A percentile compares a stretch with the other conserved stretches of the same genome.
phyloP scores from a whole-genome alignment of 169 alveolate genomes.

The Eimeria sp. region DNA sequence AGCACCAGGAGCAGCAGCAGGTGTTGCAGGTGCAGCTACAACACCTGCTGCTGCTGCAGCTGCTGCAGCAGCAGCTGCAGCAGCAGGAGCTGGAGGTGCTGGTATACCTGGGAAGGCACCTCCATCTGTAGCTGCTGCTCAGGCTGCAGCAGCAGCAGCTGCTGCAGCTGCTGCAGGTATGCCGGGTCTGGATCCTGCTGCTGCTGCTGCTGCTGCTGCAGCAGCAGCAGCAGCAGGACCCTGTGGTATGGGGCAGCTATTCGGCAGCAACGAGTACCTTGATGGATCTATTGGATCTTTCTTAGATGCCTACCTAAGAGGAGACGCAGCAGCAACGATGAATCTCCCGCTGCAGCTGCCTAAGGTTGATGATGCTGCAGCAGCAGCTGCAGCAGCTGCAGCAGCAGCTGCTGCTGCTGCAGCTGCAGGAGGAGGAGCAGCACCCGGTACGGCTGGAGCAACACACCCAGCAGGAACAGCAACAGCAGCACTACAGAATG shows the following conservation, averaged over 20 bases:
- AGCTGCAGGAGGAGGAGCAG: background rate
- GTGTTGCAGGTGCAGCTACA: too few species aligned
- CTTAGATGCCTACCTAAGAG: constrained; percentile 1
- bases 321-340: background rate
- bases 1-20: background rate
- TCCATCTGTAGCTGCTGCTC: too few species aligned
- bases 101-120: background rate
- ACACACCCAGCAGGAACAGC: too few species aligned
- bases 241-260: background rate
- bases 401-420: constrained; percentile 36
- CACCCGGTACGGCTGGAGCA: too few species aligned
- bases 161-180: too few species aligned
- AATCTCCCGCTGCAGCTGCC: background rate
- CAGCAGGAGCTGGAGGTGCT: background rate
- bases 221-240: too few species aligned
- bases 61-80: constrained; percentile 33
- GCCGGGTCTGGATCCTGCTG: too few species aligned
- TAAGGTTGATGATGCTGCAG: background rate
- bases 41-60: too few species aligned
- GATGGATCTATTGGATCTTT: background rate
- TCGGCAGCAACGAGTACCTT: background rate
- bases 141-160: too few species aligned
- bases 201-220: too few species aligned
- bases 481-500: too few species aligned
- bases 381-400: too few species aligned